phyloP scores from a whole-genome alignment of 2,329 filamentous ascomycete species.

The Laburnicola sp. region DNA sequence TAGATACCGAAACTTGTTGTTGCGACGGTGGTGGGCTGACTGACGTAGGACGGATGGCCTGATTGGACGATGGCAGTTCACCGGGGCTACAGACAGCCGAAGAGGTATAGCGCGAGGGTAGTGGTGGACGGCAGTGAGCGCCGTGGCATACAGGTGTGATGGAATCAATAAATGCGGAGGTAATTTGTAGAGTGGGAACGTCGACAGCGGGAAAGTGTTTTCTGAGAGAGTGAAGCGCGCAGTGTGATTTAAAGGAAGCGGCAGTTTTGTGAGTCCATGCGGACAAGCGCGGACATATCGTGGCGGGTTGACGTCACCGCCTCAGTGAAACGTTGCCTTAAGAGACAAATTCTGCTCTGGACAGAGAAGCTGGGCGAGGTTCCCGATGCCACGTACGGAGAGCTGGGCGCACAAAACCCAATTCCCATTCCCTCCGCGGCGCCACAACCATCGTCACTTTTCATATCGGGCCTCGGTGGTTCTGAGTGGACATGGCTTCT shows the following conservation, averaged over 20 bases:
- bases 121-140: slow-evolving; percentile 7
- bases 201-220: not conserved
- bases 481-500: too few relatives aligned
- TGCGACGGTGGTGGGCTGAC: slow-evolving; percentile 17
- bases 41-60: slow-evolving; percentile 40
- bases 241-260: slow-evolving; percentile 4
- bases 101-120: slow-evolving; percentile 29
- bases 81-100: slow-evolving; percentile 21
- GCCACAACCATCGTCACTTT: too few relatives aligned
- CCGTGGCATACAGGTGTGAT: slow-evolving; percentile 1
- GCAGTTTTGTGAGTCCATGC: slow-evolving; percentile 3
- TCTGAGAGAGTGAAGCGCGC: not conserved
- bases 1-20: slow-evolving; percentile 25
- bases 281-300: not conserved
- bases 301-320: not conserved
- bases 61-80: slow-evolving; percentile 36
- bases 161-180: slow-evolving; percentile 5
- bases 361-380: not conserved
- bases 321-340: not conserved
- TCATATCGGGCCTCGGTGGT: too few relatives aligned
- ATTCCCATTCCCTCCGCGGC: too few relatives aligned
- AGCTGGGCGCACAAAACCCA: not conserved
- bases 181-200: not conserved
- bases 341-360: too few relatives aligned
- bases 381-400: slow-evolving; percentile 1